Percentiles rank a stretch among this genome's conserved stretches.
phyloP scores from a whole-genome alignment of 306 rosid genomes.

The Ziziphus jujuba region DNA sequence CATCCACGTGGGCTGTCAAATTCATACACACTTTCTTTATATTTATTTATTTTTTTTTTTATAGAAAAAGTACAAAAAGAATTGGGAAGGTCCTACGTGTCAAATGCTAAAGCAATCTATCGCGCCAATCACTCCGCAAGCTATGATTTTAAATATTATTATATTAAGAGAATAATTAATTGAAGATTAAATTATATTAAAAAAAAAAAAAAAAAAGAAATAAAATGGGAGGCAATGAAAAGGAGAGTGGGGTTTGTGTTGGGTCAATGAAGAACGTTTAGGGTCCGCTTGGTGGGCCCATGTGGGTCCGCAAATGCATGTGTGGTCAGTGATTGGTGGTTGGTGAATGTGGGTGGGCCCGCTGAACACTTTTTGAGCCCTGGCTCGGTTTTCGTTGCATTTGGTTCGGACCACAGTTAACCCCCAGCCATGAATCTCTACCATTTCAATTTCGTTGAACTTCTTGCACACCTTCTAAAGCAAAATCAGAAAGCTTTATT shows the following conservation, averaged over 20 bases:
- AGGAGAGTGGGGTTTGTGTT: background rate
- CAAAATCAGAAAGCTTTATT: too few species aligned
- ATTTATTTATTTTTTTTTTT: too few species aligned
- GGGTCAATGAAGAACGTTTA: conserved; percentile 20
- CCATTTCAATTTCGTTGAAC: too few species aligned
- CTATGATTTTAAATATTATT: background rate
- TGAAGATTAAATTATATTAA: background rate
- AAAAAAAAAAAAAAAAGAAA: background rate
- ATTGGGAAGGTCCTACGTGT: background rate
- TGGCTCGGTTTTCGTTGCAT: too few species aligned
- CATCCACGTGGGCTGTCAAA: conserved; percentile 22
- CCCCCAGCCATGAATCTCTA: too few species aligned
- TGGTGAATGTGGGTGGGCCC: too few species aligned
- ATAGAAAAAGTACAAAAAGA: background rate
- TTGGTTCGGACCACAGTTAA: too few species aligned
- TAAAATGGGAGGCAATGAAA: background rate
- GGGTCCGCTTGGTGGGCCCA: background rate
- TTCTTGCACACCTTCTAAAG: too few species aligned
- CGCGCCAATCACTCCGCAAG: conserved; percentile 42
- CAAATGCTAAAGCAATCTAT: background rate
- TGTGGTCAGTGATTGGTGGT: too few species aligned
- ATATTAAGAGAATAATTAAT: too few species aligned
- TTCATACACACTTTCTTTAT: background rate
- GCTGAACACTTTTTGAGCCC: too few species aligned
- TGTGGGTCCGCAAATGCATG: conserved; percentile 8